Evolutionary conservation across 768 basidiomycete genomes (phyloP), one percentile per base, ranked within the genome.

Genomic region (Rossbeevera mucosa): DNA sequence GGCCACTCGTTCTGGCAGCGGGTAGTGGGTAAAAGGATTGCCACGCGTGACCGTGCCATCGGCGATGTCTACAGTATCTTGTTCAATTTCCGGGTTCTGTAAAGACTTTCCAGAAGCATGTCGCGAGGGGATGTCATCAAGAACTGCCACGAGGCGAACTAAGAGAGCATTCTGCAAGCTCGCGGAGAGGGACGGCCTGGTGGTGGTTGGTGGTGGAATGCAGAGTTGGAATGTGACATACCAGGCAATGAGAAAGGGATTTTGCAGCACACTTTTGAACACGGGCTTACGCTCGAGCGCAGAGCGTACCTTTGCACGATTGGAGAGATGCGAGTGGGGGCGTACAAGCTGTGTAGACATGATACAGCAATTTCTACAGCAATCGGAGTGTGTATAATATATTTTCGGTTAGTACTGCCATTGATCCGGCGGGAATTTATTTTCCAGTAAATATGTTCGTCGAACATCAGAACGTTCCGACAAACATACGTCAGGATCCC

Each of bases 181-280:
- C 4, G 73, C 16, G 14, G 87, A 76, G 8, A 88, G 72, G 11
- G 71, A 72, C 1, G 86, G 87, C 87, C 87, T 88, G 55, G 26
- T 29, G 18, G 22, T 36, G 50, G 47, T 61, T 46, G 48, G 33
- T 36, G 9, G 30, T 9, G 21, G 9, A 13, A 16, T 44, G 12
- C 8, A 28, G 25, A 21, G 53, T 45, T 14, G 29, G 25, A 55
- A 59, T 42, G 52, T 54, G 11, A 53, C 62, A 4, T 61, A 90
- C 90, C 90, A 92, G 63, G 70, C 65, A 14, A 91, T 72, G 11
- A 77, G 76, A 59, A 86, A 85, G 2, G 90, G 90, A 53, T 80
- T 91, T 47, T 84, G 83, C 21, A 92, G 71, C 0, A 85, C 83
- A 52, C 80, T 77, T 57, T 82, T 90, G 71, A 81, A 90, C 0